Evolutionary conservation across 2,329 filamentous ascomycete species (phyloP).

Genomic region (Trematosphaeria pertusa): DNA sequence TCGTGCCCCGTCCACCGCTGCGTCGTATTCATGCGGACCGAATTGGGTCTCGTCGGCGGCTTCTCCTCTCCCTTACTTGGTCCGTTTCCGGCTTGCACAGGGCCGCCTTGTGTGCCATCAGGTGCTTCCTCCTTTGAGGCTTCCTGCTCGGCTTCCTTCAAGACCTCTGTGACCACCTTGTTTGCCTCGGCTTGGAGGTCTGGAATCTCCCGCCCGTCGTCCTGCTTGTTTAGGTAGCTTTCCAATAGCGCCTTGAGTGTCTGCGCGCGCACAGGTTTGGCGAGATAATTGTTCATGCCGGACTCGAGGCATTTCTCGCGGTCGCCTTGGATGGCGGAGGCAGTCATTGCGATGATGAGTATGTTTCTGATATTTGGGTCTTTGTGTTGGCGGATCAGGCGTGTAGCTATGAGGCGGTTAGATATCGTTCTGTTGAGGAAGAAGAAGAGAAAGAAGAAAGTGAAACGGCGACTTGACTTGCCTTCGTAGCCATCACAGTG

Average conservation of each 20-base stretch:
- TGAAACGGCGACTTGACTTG: slow-evolving; percentile 9
- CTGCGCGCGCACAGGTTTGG: slow-evolving; percentile 90
- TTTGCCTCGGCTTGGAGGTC: slow-evolving; percentile 56
- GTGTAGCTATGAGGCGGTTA: slow-evolving; percentile 66
- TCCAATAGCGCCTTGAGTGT: slow-evolving; percentile 85
- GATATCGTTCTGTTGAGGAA: slow-evolving; percentile 1
- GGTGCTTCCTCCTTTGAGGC: background rate
- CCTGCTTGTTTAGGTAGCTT: slow-evolving; percentile 64
- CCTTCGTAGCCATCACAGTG: slow-evolving; percentile 86
- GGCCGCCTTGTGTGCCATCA: background rate
- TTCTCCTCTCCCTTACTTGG: background rate
- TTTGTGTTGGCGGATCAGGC: slow-evolving; percentile 77
- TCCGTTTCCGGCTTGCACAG: background rate
- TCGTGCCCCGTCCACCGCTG: background rate
- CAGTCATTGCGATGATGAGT: slow-evolving; percentile 97
- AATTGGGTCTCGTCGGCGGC: background rate
- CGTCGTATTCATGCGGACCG: slow-evolving; percentile 6
- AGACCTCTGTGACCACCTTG: slow-evolving; percentile 48
- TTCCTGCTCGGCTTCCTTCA: slow-evolving; percentile 24
- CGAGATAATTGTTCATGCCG: slow-evolving; percentile 97
- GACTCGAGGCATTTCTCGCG: slow-evolving; percentile 93
- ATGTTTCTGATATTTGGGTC: slow-evolving; percentile 80
- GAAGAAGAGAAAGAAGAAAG: background rate
- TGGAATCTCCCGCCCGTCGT: slow-evolving; percentile 44
- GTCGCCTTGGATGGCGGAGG: slow-evolving; percentile 91